Base-by-base conservation (phyloP, 2,329 filamentous ascomycete species). In the Thyridium curvatum region DNA sequence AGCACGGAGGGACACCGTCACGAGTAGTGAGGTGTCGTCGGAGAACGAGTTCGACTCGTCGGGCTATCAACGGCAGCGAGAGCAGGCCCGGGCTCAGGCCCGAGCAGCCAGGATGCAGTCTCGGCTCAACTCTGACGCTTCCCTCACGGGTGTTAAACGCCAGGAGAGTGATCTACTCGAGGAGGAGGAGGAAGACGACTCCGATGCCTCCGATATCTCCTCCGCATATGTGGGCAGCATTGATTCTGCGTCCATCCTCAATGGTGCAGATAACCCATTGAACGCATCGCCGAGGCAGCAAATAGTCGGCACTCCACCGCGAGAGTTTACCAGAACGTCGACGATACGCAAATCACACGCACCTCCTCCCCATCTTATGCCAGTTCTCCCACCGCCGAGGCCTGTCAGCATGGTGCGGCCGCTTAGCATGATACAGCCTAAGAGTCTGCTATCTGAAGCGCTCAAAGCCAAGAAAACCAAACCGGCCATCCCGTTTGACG, bases 21-120 rank as follows among this genome's bases (percentile, higher is more conserved):
- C 86, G 2, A 88, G 84, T 59, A 89, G 84, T 52, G 86, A 91
- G 49, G 78, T 91, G 50, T 90, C 85, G 0, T 90, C 85, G 0
- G 86, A 91, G 45, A 89, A 87, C 50, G 86, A 91, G 51, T 73
- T 85, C 34, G 84, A 87, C 49, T 72, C 78, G 1, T 74, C 78
- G 0, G 72, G 72, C 2, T 84, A 80, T 52, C 78, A 82, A 46
- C 73, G 72, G 48, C 76, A 82, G 42, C 69, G 77, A 35, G 77
- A 83, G 43, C 76, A 74, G 3, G 70, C 77, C 2, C 71, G 74
- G 34, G 72, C 77, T 29, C 76, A 75, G 8, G 69, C 76, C 17
- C 73, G 69, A 51, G 62, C 68, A 12, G 67, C 66, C 40, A 72
- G 71, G 50, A 54, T 77, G 18, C 66, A 80, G 8, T 62, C 70